A percentile compares a stretch with the other conserved stretches of the same genome.
Evolutionary conservation across 306 rosid species (phyloP).

Genomic region (Vigna trinervia): DNA sequence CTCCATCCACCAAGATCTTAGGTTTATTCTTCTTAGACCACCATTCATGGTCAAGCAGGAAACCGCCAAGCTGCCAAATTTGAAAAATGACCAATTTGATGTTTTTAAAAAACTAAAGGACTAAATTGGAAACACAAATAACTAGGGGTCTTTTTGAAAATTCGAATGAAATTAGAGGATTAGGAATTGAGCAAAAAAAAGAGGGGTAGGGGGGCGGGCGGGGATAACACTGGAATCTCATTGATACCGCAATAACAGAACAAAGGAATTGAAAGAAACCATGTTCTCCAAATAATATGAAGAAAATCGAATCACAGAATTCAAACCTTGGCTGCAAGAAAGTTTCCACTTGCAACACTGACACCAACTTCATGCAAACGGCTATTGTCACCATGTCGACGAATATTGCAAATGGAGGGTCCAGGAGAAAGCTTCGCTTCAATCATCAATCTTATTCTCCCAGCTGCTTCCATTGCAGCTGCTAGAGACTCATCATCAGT

Average conservation of each 20-base stretch:
- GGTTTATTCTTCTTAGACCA: too few relatives aligned
- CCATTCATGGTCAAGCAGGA: too few relatives aligned
- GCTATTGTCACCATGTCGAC: slow-evolving; percentile 78
- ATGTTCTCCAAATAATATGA: background rate
- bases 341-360: slow-evolving; percentile 82
- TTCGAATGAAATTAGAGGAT: too few relatives aligned
- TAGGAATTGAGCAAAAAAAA: background rate
- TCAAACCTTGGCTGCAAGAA: slow-evolving; percentile 80
- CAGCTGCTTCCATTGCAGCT: slow-evolving; percentile 83
- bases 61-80: too few relatives aligned
- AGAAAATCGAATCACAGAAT: slow-evolving; percentile 9
- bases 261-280: background rate
- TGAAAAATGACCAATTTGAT: too few relatives aligned
- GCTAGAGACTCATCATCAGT: slow-evolving; percentile 69
- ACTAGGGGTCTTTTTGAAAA: too few relatives aligned
- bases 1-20: too few relatives aligned
- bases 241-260: slow-evolving; percentile 5
- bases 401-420: slow-evolving; percentile 74
- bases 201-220: background rate
- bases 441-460: slow-evolving; percentile 68
- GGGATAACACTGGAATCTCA: slow-evolving; percentile 21
- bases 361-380: slow-evolving; percentile 86
- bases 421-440: slow-evolving; percentile 91
- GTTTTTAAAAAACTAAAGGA: too few relatives aligned
- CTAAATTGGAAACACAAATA: too few relatives aligned